Base-by-base conservation (phyloP, 805 yeast genomes). In the Ogataea methylovora region DNA sequence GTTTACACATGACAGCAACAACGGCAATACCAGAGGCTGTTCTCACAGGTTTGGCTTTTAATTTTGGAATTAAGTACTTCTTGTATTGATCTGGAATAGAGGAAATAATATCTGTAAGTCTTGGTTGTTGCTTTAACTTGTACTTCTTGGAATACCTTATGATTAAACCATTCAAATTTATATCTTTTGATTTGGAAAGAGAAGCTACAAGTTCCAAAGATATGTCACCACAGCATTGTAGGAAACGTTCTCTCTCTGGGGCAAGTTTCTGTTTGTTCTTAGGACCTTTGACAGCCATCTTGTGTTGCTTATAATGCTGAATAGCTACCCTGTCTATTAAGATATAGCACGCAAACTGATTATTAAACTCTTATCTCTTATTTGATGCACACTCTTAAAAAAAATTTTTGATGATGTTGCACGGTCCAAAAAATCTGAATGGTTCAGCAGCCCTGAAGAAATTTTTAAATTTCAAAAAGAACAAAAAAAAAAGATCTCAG, bases 1-100 rank as follows among this genome's bases (percentile, higher is more conserved):
- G 98, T 59, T 92, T 92, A 65, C 97, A 88, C 97, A 92, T 92
- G 22, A 92, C 97, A 0, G 98, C 98, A 29, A 92, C 97, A 15
- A 92, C 98, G 8, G 98, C 98, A 39, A 92, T 94, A 49, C 98
- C 98, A 9, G 95, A 84, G 0, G 98, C 98, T 0, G 98, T 92
- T 60, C 98, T 73, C 29, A 92, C 97, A 0, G 98, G 98, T 58
- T 92, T 92, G n/a, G 98, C 98, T 61, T 92, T 85, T 30, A 92
- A 68, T 60, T 88, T 88, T 2, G 97, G 98, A 26, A 92, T 67
- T 35, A 92, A 62, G 51, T 87, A 87, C 54, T 86, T 86, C 58
- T 85, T 86, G 60, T 90, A 83, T 54, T 90, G 96, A 54, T 90
- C 97, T 8, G 98, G 98, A 40, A 92, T 90, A 2, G 97, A 84